Conservation (phyloP, 108 stramenopile species). For the Discostella stelligeroides region DNA sequence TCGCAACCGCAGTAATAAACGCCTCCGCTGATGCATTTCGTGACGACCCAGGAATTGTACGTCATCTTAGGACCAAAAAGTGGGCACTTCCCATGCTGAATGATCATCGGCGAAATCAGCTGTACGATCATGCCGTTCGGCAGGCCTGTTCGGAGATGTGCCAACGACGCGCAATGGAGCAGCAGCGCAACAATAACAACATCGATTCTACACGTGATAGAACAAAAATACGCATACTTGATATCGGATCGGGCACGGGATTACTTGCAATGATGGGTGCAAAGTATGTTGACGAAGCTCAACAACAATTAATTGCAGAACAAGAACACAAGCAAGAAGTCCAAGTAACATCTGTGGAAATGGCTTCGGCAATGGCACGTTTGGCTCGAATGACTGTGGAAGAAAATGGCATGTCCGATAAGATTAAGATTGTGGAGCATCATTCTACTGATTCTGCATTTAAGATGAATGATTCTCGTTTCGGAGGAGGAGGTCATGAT, state of each 20-base stretch:
- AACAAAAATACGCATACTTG: conserved; percentile 51
- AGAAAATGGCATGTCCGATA: conserved; percentile 49
- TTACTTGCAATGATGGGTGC: conserved; percentile 77
- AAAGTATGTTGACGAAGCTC: conserved; percentile 24
- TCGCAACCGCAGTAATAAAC: background rate
- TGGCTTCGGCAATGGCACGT: conserved; percentile 79
- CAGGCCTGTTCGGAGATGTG: conserved; percentile 44
- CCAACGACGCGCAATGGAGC: conserved; percentile 6
- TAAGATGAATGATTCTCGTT: conserved; percentile 25
- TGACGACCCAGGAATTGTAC: conserved; percentile 41
- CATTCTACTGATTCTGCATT: conserved; percentile 70
- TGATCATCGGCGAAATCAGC: conserved; percentile 63
- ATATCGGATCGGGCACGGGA: conserved; percentile 85
- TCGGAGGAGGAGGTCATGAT: no score
- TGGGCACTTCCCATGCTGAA: conserved; percentile 91
- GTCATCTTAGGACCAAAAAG: conserved; percentile 75
- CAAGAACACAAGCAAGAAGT: conserved; percentile 15
- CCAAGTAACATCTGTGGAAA: conserved; percentile 66
- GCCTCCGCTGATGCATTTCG: background rate
- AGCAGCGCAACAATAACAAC: background rate
- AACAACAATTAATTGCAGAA: background rate
- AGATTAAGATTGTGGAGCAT: conserved; percentile 54
- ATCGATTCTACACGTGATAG: background rate
- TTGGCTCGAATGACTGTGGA: conserved; percentile 59
- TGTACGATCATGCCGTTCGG: conserved; percentile 68